Conservation (phyloP, 768 basidiomycete genomes). For the Suillus brevipes region DNA sequence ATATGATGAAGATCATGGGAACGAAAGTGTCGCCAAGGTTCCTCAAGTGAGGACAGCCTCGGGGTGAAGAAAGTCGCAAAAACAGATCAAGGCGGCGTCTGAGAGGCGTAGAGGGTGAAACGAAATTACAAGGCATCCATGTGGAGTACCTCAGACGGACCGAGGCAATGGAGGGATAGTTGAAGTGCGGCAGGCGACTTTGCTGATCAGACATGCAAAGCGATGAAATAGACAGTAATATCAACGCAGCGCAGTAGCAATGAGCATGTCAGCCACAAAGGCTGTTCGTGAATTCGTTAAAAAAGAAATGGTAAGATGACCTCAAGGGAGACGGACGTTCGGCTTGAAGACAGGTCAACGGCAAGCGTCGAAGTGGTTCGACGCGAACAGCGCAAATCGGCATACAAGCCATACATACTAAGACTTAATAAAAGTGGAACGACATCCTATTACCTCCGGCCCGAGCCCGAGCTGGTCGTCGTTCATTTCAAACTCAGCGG, state of each 20-base stretch:
- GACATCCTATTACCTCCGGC: slow-evolving; percentile 4
- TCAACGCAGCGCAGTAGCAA: not conserved
- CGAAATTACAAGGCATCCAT: slow-evolving; percentile 9
- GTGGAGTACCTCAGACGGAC: slow-evolving; percentile 2
- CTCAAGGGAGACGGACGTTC: not conserved
- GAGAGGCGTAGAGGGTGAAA: slow-evolving; percentile 7
- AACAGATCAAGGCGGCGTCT: slow-evolving; percentile 1
- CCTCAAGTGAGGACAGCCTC: not conserved
- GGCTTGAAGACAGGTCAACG: not conserved
- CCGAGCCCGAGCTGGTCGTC: not conserved
- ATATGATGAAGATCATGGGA: slow-evolving; percentile 11
- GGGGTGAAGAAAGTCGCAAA: not conserved
- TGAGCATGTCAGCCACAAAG: not conserved
- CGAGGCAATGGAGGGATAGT: not conserved
- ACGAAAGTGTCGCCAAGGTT: not conserved
- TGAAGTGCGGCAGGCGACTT: not conserved
- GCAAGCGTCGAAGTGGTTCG: not conserved
- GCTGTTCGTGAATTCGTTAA: not conserved
- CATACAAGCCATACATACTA: not conserved
- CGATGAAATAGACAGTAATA: not conserved
- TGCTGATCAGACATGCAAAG: not conserved
- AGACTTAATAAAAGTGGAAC: slow-evolving; percentile 10
- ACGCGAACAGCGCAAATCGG: not conserved
- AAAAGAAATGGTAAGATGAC: not conserved
- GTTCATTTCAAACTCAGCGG: slow-evolving; percentile 7